Base-by-base conservation (phyloP, 2,329 filamentous ascomycete species). In the Alternaria sp. region DNA sequence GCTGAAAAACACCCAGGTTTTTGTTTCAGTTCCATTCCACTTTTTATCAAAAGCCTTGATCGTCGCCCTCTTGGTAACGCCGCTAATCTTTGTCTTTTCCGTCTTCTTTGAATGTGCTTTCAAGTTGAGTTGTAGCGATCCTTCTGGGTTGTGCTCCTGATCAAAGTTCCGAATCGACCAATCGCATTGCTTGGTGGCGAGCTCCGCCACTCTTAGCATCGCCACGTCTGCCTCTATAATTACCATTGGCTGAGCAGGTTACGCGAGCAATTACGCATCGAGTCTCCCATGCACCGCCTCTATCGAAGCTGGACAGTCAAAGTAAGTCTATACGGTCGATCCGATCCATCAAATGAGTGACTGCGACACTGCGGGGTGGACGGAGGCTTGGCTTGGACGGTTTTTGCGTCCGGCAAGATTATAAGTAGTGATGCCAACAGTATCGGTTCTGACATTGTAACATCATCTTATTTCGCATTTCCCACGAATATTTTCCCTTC, bases 201-300 rank as follows among this genome's bases (percentile, higher is more conserved):
- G 29, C 51, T 51, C 51, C 33, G 51, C 44, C 51, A 58, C 55
- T 13, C 7, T 46, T 7, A 17, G 11, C 45, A 31, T 23, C 31
- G 49, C 54, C 56, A 55, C 56, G 13, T 26, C n/a, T 28, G 39
- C 39, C n/a, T 33, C 56, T 56, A 59, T 59, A 45, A 56, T 46
- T 59, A 51, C 24, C 46, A 44, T 45, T 50, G 46, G 40, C 40
- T 40, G 26, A 40, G 40, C 28, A 40, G 31, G 33, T 55, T 45
- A 59, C 40, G 40, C 52, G 28, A 51, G 53, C 52, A 45, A n/a
- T 26, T 41, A 45, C 53, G 45, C 21, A 40, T 44, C 26, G 14
- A 41, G 34, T 46, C 31, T 11, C 28, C 52, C 33, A 46, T 50
- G 45, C 46, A 46, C 40, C 52, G 40, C 45, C 33, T 26, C 14